phyloP scores from a whole-genome alignment of 441 rosid genomes.

The Euphorbia schlechtendalii region DNA sequence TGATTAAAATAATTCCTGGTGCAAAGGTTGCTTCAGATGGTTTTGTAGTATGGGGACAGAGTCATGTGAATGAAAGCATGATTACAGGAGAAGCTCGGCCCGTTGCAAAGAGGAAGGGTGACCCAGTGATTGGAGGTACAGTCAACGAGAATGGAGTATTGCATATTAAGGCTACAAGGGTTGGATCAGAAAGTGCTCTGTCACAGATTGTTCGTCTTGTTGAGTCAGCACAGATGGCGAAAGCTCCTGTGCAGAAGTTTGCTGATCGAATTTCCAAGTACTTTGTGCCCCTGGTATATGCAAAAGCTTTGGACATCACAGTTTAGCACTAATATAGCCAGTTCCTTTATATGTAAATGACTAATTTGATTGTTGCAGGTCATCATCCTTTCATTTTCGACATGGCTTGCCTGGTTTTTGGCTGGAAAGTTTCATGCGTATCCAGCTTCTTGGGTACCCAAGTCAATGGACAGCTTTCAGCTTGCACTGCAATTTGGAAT shows the following conservation, averaged over 20 bases:
- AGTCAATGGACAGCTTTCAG: conserved; percentile 84
- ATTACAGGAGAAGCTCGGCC: conserved; percentile 92
- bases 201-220: conserved; percentile 90
- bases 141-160: conserved; percentile 83
- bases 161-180: conserved; percentile 66
- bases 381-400: conserved; percentile 61
- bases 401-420: conserved; percentile 87
- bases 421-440: conserved; percentile 70
- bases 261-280: conserved; percentile 84
- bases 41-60: conserved; percentile 78
- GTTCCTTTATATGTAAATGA: not conserved
- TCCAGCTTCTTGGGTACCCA: conserved; percentile 81
- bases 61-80: conserved; percentile 97
- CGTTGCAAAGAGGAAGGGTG: conserved; percentile 77
- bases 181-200: conserved; percentile 91
- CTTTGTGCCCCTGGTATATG: conserved; percentile 74
- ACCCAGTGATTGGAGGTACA: conserved; percentile 84
- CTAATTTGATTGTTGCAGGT: conserved; percentile 38
- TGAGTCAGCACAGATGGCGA: conserved; percentile 90
- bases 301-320: not conserved
- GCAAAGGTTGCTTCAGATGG: conserved; percentile 94
- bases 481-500: conserved; percentile 94
- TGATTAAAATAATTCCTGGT: conserved; percentile 79
- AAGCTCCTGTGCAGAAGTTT: conserved; percentile 94
- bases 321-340: not conserved